Base-by-base conservation (phyloP, 2,329 filamentous ascomycete genomes). In the Knufia fluminis region DNA sequence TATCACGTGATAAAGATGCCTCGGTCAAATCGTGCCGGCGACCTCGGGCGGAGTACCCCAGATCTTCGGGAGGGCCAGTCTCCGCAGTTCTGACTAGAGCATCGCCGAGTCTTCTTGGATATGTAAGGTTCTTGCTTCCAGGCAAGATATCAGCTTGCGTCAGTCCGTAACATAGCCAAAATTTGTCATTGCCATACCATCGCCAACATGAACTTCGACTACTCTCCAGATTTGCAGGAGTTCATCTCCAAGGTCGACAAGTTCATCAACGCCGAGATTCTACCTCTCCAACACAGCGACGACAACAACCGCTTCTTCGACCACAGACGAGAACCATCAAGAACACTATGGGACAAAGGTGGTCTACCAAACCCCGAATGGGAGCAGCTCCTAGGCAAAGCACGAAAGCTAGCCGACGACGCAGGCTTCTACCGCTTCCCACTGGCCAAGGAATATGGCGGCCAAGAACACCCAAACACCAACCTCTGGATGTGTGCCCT, bases 281-380 rank as follows among this genome's bases (percentile, higher is more conserved):
- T 66, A 0, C 77, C 77, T 1, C 65, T 80, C 1, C 76, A 82
- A 61, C 64, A 73, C 53, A 64, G 66, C 20, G 64, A 77, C 58
- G 76, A 81, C 61, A 82, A 82, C 59, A 69, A 78, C 48, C 74
- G 78, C 51, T 83, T 83, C 71, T 82, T 83, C 64, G 78, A 82
- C 62, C 75, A 83, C 62, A 73, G 79, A 16, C 75, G 79, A 54
- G 79, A 83, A 57, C 71, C 80, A 58, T 68, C 76, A 4, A 75
- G 79, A 28, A 83, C 79, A 1, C 72, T 82, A 59, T 82, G 78
- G 77, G 72, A 75, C 48, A 72, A 73, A 35, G 66, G 68, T 50
- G 78, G 79, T 2, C 68, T 82, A 2, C 79, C 79, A 1, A 71
- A 70, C 4, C 62, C 69, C 39, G 78, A 80, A 57, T 82, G 78